phyloP scores from a whole-genome alignment of 805 yeast species.

The Cyberlindnera misumaiensis region DNA sequence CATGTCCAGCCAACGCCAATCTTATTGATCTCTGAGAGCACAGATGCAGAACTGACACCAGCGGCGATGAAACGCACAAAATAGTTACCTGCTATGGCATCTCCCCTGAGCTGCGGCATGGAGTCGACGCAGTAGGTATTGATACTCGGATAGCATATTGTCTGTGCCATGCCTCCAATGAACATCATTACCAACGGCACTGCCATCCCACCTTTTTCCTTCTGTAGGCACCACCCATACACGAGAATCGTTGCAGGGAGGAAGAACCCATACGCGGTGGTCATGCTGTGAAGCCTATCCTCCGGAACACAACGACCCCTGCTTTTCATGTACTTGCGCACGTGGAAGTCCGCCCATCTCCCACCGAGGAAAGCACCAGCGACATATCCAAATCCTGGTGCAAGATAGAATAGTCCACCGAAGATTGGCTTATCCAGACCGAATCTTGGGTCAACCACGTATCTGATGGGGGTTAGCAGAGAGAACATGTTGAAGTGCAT shows the following conservation, averaged over 20 bases:
- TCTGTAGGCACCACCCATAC: slow-evolving; percentile 30
- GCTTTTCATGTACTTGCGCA: slow-evolving; percentile 34
- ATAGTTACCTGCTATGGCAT: slow-evolving; percentile 50
- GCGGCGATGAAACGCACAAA: slow-evolving; percentile 43
- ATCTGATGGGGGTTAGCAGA: slow-evolving; percentile 47
- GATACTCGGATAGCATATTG: slow-evolving; percentile 42
- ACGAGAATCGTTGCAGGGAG: slow-evolving; percentile 39
- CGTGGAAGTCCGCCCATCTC: slow-evolving; percentile 41
- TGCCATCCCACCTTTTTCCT: slow-evolving; percentile 47
- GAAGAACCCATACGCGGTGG: slow-evolving; percentile 30
- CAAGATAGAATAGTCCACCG: slow-evolving; percentile 47
- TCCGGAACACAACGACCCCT: slow-evolving; percentile 41
- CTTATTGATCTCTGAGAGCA: slow-evolving; percentile 35
- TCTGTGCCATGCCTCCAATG: slow-evolving; percentile 43
- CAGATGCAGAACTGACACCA: slow-evolving; percentile 44
- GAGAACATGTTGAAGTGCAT: slow-evolving; percentile 44
- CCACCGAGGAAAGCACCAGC: slow-evolving; percentile 49
- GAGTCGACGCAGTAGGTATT: slow-evolving; percentile 56
- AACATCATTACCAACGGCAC: slow-evolving; percentile 46
- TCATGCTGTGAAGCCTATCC: slow-evolving; percentile 39
- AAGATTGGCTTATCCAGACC: slow-evolving; percentile 39
- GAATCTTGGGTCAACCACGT: slow-evolving; percentile 51
- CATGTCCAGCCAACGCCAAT: slow-evolving; percentile 55
- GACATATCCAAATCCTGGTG: slow-evolving; percentile 52
- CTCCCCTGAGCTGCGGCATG: slow-evolving; percentile 47